phyloP scores from a whole-genome alignment of 2,329 filamentous ascomycete genomes.

The Colletotrichum tamarilloi region DNA sequence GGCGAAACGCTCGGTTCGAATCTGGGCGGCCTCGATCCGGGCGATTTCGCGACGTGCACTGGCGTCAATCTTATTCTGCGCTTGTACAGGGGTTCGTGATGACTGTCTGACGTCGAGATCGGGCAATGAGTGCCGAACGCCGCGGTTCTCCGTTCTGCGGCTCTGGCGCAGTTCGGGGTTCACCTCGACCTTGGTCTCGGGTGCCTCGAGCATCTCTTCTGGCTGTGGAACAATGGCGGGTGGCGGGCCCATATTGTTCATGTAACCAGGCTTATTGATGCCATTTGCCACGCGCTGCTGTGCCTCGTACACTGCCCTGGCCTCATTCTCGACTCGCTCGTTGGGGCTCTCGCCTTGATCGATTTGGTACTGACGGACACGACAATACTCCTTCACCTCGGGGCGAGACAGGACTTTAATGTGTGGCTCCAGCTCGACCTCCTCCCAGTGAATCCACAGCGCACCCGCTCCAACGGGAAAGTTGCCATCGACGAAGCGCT shows the following conservation, averaged over 20 bases:
- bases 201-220: slow-evolving; percentile 30
- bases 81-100: slow-evolving; percentile 45
- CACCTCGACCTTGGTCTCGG: slow-evolving; percentile 33
- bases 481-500: slow-evolving; percentile 67
- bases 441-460: slow-evolving; percentile 72
- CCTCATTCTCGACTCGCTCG: slow-evolving; percentile 62
- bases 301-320: slow-evolving; percentile 62
- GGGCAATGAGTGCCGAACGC: slow-evolving; percentile 46
- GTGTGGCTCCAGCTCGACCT: slow-evolving; percentile 69
- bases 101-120: slow-evolving; percentile 50
- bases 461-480: slow-evolving; percentile 70
- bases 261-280: slow-evolving; percentile 38
- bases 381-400: slow-evolving; percentile 73
- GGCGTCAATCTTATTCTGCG: slow-evolving; percentile 59
- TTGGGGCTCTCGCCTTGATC: slow-evolving; percentile 63
- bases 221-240: slow-evolving; percentile 32
- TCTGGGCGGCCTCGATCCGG: slow-evolving; percentile 62
- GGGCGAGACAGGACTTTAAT: slow-evolving; percentile 60
- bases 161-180: slow-evolving; percentile 54
- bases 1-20: slow-evolving; percentile 61
- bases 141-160: slow-evolving; percentile 51
- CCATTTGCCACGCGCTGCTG: slow-evolving; percentile 54
- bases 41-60: slow-evolving; percentile 64
- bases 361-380: slow-evolving; percentile 69
- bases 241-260: slow-evolving; percentile 11